Conservation (phyloP, 805 yeast genomes). For the Candida succiphila region DNA sequence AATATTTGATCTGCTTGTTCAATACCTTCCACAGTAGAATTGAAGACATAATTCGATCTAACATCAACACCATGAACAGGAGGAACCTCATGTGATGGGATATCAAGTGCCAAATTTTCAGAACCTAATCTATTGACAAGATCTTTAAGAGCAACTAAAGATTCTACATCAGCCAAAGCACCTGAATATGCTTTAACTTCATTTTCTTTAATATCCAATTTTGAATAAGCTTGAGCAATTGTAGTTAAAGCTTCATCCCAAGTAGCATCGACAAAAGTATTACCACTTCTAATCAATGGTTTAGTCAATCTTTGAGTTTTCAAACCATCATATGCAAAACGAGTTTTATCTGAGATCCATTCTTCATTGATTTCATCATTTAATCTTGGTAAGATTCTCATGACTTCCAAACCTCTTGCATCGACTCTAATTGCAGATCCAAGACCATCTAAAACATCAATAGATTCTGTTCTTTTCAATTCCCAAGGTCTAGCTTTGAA, state of each 20-base stretch:
- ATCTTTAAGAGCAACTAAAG: conserved; percentile 76
- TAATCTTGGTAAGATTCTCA: conserved; percentile 78
- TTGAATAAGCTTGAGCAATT: conserved; percentile 51
- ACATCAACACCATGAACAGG: conserved; percentile 61
- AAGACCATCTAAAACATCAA: conserved; percentile 75
- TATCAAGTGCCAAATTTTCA: conserved; percentile 72
- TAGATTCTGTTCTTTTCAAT: conserved; percentile 76
- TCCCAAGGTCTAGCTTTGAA: conserved; percentile 93
- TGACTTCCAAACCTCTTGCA: conserved; percentile 77
- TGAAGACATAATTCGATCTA: conserved; percentile 73
- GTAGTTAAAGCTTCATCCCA: conserved; percentile 81
- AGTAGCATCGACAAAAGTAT: conserved; percentile 60
- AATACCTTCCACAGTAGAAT: conserved; percentile 68
- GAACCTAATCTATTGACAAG: conserved; percentile 67
- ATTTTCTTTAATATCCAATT: conserved; percentile 48
- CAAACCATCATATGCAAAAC: conserved; percentile 80
- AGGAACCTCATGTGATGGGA: conserved; percentile 43
- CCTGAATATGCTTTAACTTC: conserved; percentile 80
- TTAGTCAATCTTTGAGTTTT: conserved; percentile 78
- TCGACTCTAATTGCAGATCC: conserved; percentile 82
- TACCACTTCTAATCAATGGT: conserved; percentile 66
- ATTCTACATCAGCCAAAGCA: conserved; percentile 73
- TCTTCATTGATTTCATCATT: conserved; percentile 85
- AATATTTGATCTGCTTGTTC: conserved; percentile 78
- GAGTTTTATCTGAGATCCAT: conserved; percentile 83